Evolutionary conservation across 306 rosid species (phyloP).

Genomic region (Corylus avellana): DNA sequence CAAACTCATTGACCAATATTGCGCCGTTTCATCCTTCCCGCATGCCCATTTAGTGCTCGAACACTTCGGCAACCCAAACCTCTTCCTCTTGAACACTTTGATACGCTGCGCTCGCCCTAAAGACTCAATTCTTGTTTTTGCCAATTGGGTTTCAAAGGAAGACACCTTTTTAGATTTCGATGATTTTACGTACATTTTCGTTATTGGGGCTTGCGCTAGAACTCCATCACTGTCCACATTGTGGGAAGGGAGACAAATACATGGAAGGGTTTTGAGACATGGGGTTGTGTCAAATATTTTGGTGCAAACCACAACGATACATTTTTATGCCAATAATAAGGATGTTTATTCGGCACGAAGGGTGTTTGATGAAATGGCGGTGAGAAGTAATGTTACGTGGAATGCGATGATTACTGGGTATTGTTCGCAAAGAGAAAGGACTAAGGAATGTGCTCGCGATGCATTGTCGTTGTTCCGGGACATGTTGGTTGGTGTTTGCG

Average conservation of each 20-base stretch:
- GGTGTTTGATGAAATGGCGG: slow-evolving; percentile 70
- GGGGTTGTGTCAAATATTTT: slow-evolving; percentile 50
- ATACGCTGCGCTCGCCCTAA: slow-evolving; percentile 56
- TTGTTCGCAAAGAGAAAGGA: slow-evolving; percentile 49
- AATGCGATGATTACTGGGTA: slow-evolving; percentile 75
- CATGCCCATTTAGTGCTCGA: slow-evolving; percentile 53
- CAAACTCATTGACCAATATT: slow-evolving; percentile 56
- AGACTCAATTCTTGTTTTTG: slow-evolving; percentile 47
- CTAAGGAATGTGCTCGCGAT: slow-evolving; percentile 29
- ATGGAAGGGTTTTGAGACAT: slow-evolving; percentile 45
- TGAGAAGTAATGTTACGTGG: slow-evolving; percentile 61
- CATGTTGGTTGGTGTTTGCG: slow-evolving; percentile 54
- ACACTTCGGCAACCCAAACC: slow-evolving; percentile 33
- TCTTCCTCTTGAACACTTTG: slow-evolving; percentile 69
- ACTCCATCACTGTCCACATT: slow-evolving; percentile 52
- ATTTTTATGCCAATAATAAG: slow-evolving; percentile 59
- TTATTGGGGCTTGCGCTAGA: slow-evolving; percentile 79
- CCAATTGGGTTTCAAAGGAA: slow-evolving; percentile 45
- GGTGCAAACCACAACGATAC: slow-evolving; percentile 59
- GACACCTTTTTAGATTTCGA: slow-evolving; percentile 39
- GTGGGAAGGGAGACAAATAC: slow-evolving; percentile 57
- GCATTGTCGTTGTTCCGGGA: slow-evolving; percentile 56
- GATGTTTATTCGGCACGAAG: slow-evolving; percentile 55
- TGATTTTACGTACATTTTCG: slow-evolving; percentile 53
- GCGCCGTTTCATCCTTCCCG: slow-evolving; percentile 29